A percentile compares a stretch with the other conserved stretches of the same genome.
Evolutionary conservation across 192 early-diverging fungal species (phyloP).

Genomic region (Jimgerdemannia lactiflua): DNA sequence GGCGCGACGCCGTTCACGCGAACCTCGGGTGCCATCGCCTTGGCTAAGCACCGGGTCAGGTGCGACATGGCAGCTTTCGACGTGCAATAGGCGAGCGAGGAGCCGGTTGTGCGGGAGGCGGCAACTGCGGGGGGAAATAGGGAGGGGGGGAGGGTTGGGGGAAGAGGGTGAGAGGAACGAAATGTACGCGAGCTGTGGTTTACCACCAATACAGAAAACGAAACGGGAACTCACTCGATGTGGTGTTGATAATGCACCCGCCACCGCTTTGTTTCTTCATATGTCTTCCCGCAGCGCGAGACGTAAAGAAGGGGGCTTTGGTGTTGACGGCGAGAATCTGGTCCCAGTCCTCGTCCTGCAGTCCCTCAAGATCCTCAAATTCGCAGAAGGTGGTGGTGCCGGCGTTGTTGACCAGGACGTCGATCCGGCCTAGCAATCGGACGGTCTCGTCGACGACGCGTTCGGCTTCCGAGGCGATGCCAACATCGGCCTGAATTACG

Average conservation of each 20-base stretch:
- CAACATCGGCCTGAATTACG: constrained; percentile 6
- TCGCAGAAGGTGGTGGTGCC: constrained; percentile 13
- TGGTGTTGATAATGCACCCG: constrained; percentile 13
- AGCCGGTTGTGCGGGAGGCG: constrained; percentile 1
- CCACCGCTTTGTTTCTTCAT: constrained; percentile 14
- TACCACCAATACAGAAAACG: neutral
- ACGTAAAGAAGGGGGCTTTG: constrained; percentile 9
- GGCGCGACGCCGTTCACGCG: constrained; percentile 17
- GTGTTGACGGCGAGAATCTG: constrained; percentile 9
- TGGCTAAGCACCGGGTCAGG: constrained; percentile 9
- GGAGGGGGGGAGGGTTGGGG: neutral
- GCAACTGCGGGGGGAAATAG: neutral
- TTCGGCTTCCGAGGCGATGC: constrained; percentile 9
- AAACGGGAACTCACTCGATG: constrained; percentile 5
- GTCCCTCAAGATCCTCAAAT: constrained; percentile 7
- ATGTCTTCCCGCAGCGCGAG: constrained; percentile 12
- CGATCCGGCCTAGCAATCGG: constrained; percentile 4
- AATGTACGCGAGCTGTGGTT: no score
- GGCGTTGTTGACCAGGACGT: constrained; percentile 19
- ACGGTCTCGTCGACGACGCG: constrained; percentile 18
- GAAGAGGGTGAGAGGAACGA: no score
- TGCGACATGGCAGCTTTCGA: constrained; percentile 16
- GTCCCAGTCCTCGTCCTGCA: constrained; percentile 15
- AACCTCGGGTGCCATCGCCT: constrained; percentile 3
- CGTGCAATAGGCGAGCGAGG: constrained; percentile 12